These are phyloP conservation scores for Neurospora sp. DNA, from an alignment of 2,329 filamentous ascomycete species.

Conservation along the genomic window DNA sequence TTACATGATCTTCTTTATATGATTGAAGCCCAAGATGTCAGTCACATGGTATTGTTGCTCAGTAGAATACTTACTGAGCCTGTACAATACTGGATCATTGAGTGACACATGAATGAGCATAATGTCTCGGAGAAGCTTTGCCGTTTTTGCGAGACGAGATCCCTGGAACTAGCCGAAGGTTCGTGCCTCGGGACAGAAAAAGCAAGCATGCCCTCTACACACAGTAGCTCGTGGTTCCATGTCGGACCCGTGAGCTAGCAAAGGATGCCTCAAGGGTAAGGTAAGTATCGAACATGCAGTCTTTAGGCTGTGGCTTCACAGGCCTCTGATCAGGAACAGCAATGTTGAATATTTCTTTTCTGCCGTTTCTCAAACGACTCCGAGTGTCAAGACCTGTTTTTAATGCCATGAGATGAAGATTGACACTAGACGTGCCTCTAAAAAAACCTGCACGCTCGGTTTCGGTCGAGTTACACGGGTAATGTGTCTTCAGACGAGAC, in stretches of 20 bases:
- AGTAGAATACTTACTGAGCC: neutral
- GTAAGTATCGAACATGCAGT: neutral
- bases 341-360: neutral
- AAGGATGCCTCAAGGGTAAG: neutral
- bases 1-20: neutral
- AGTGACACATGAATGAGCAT: neutral
- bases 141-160: neutral
- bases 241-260: neutral
- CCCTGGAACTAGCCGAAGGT: neutral
- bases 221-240: neutral
- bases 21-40: neutral
- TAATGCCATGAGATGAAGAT: neutral
- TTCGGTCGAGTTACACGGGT: neutral
- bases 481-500: neutral
- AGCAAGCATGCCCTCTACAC: neutral
- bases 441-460: neutral
- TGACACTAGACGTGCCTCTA: neutral
- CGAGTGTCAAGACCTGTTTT: neutral
- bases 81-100: neutral
- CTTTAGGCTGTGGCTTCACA: neutral
- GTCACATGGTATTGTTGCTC: neutral
- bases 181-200: neutral
- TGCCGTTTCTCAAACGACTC: neutral
- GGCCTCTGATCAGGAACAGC: neutral
- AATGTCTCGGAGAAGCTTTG: neutral